Conservation (phyloP, 1,139 yeast species). For the Geotrichum fermentans region DNA sequence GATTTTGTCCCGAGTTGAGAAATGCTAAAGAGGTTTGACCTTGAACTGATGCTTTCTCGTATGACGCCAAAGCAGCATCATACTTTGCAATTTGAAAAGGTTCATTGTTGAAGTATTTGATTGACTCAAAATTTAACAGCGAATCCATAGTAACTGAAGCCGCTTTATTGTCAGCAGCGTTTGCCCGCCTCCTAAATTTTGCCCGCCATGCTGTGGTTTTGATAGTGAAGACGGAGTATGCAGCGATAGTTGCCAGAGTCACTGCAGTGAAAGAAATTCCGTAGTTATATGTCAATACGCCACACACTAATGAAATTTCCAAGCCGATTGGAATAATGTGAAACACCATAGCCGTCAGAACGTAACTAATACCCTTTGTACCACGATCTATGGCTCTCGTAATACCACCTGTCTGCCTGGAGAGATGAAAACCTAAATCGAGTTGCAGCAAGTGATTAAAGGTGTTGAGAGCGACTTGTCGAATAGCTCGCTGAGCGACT, state of each 20-base stretch:
- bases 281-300: constrained; percentile 85
- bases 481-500: constrained; percentile 92
- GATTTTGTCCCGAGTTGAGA: constrained; percentile 85
- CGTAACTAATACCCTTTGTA: constrained; percentile 93
- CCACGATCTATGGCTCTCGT: constrained; percentile 97
- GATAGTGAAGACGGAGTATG: constrained; percentile 82
- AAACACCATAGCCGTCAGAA: constrained; percentile 90
- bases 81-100: constrained; percentile 69
- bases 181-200: constrained; percentile 81
- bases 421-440: constrained; percentile 84
- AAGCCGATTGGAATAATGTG: constrained; percentile 90
- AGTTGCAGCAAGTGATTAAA: constrained; percentile 75
- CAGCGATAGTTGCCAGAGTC: constrained; percentile 79
- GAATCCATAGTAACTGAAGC: constrained; percentile 94
- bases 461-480: constrained; percentile 83
- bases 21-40: constrained; percentile 91
- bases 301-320: constrained; percentile 89
- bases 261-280: constrained; percentile 87
- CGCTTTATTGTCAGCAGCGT: constrained; percentile 89
- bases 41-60: constrained; percentile 77
- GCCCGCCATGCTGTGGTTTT: constrained; percentile 97
- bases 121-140: constrained; percentile 88
- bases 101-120: constrained; percentile 90
- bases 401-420: constrained; percentile 91
- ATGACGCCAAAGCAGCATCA: constrained; percentile 65